Evolutionary conservation across 805 yeast species (phyloP), one percentile per base, ranked within the genome.

Genomic region (Saccharomycopsis sp.): DNA sequence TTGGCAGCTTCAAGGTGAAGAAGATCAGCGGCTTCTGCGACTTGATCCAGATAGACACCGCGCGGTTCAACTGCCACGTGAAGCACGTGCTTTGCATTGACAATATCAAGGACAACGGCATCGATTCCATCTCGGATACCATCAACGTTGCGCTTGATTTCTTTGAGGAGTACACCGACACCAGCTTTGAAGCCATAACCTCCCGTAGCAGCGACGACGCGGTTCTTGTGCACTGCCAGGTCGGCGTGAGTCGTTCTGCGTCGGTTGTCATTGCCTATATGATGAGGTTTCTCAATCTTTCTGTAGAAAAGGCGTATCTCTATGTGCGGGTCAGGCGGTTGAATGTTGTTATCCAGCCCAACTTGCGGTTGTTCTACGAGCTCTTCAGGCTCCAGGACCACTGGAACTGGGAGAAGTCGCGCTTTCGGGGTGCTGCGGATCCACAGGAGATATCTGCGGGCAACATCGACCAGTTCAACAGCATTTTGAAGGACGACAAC

Each of bases 211-310:
- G 55, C 20, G 9, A 52, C 4, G 7, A 21, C 7, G 55, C 51
- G 24, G 37, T 46, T 1, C 74, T 92, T 60, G 91, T 92, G 9
- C 98, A 92, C 69, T 92, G 98, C 66, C 87, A 96, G 67, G 97
- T 90, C 52, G 98, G 98, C 0, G 98, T 92, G 2, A 89, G 97
- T 0, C 75, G 98, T 57, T 89, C 96, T 2, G 98, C 97, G 0
- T 89, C 97, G 0, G 95, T 92, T 9, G 92, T 95, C 64, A 92
- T 92, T 63, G 97, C 97, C 1, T 97, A 91, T 67, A 92, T 89
- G 44, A 91, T 92, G 97, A 80, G 82, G 63, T 72, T 96, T 47
- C 71, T 87, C 55, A 72, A 80, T 15, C 73, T 89, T 56, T 80
- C 82, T 50, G 72, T 92, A 29, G 84, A 94, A 1, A 75, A 84